phyloP scores from a whole-genome alignment of 257 asterid genomes.

The Solanum sejunctum region DNA sequence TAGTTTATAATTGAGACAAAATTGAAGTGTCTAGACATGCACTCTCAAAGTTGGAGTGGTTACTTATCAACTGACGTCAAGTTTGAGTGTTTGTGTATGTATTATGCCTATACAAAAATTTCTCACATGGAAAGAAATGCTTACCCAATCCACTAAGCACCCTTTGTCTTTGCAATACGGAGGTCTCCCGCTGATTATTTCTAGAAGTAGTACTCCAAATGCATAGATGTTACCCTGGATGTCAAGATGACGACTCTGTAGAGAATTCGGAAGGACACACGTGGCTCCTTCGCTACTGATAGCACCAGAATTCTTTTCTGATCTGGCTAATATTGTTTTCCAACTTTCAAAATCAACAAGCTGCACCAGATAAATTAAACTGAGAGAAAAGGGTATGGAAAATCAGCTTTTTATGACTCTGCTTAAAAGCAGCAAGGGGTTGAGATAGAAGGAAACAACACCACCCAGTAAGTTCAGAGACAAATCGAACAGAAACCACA shows the following conservation, averaged over 20 bases:
- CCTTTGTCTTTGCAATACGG: conserved; percentile 77
- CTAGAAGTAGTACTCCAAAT: conserved; percentile 77
- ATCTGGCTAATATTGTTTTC: conserved; percentile 69
- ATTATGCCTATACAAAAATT: background rate
- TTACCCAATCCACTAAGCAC: conserved; percentile 80
- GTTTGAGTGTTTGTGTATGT: no score
- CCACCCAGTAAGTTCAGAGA: background rate
- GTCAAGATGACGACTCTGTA: conserved; percentile 62
- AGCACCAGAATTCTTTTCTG: conserved; percentile 67
- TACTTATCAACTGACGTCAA: no score
- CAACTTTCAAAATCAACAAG: conserved; percentile 94
- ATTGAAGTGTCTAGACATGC: no score
- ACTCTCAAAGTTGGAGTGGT: no score
- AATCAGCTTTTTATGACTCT: background rate
- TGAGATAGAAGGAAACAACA: background rate
- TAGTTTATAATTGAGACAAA: no score
- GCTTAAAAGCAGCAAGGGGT: background rate
- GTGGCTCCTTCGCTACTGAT: conserved; percentile 64
- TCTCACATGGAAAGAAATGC: background rate
- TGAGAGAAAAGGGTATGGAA: background rate
- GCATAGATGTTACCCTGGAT: conserved; percentile 70
- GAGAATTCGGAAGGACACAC: conserved; percentile 60
- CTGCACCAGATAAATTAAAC: conserved; percentile 24
- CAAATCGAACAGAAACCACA: background rate
- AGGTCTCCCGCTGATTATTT: conserved; percentile 86